Evolutionary conservation across 1,139 yeast genomes (phyloP).

Genomic region (Blastobotrys capitulatus): DNA sequence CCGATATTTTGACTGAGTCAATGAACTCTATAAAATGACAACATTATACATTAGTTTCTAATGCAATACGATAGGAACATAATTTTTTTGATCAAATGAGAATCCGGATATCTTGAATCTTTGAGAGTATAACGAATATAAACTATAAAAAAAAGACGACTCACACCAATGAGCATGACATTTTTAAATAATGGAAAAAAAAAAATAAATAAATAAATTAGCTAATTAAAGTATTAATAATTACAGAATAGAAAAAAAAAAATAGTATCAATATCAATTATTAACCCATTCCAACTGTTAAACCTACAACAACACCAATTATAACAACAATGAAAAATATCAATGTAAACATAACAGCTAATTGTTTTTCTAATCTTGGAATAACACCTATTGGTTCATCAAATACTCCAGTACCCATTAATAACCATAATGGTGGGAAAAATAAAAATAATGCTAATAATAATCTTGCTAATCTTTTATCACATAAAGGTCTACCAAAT

Average conservation of each 20-base stretch:
- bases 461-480: conserved; percentile 14
- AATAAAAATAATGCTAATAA: conserved; percentile 22
- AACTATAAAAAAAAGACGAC: too few relatives aligned
- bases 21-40: too few relatives aligned
- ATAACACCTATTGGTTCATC: conserved; percentile 32
- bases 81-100: too few relatives aligned
- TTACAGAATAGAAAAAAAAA: background rate
- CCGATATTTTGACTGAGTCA: too few relatives aligned
- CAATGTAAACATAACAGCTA: conserved; percentile 25
- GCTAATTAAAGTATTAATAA: background rate
- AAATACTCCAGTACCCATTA: conserved; percentile 33
- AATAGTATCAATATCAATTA: background rate
- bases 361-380: conserved; percentile 28
- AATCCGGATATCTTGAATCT: too few relatives aligned
- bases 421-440: conserved; percentile 38
- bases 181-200: too few relatives aligned
- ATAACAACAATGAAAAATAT: conserved; percentile 26
- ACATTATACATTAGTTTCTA: too few relatives aligned
- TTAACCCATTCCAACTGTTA: conserved; percentile 15
- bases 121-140: too few relatives aligned
- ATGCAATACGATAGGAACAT: too few relatives aligned
- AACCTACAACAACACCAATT: conserved; percentile 28
- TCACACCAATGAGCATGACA: too few relatives aligned
- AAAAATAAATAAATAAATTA: background rate
- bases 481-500: conserved; percentile 18